phyloP scores from a whole-genome alignment of 177 flowering plant species.

The Vitis hybrid region DNA sequence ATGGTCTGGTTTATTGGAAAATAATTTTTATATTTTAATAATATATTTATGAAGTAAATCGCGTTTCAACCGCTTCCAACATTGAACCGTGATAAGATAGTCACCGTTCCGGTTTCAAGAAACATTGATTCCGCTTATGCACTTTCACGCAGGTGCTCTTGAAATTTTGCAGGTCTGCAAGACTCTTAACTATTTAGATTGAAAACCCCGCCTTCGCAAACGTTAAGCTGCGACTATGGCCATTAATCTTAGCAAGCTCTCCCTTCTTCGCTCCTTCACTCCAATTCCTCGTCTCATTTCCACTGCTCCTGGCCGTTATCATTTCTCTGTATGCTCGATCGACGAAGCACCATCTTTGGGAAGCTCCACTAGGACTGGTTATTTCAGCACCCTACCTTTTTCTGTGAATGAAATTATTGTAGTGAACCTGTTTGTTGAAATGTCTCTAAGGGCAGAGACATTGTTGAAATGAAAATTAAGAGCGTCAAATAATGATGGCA shows the following conservation, averaged over 20 bases:
- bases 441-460: neutral
- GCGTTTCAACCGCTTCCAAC: too few relatives aligned
- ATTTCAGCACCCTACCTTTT: neutral
- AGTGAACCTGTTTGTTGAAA: neutral
- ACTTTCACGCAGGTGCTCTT: too few relatives aligned
- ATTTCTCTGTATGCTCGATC: neutral
- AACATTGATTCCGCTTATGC: too few relatives aligned
- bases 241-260: neutral
- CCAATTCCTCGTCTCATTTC: neutral
- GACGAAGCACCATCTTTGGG: neutral
- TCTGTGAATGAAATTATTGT: neutral
- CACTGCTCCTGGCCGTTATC: neutral
- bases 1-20: too few relatives aligned
- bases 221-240: neutral
- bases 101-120: too few relatives aligned
- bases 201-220: too few relatives aligned
- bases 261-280: neutral
- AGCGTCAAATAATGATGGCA: too few relatives aligned
- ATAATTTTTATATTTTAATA: too few relatives aligned
- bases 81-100: too few relatives aligned
- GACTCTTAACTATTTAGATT: too few relatives aligned
- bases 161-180: too few relatives aligned
- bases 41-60: too few relatives aligned
- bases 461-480: neutral
- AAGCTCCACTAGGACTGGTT: neutral